Evolutionary conservation across 176 grass and related monocot genomes (phyloP), one percentile per base, ranked within the genome.

Genomic region (Oryza meridionalis): DNA sequence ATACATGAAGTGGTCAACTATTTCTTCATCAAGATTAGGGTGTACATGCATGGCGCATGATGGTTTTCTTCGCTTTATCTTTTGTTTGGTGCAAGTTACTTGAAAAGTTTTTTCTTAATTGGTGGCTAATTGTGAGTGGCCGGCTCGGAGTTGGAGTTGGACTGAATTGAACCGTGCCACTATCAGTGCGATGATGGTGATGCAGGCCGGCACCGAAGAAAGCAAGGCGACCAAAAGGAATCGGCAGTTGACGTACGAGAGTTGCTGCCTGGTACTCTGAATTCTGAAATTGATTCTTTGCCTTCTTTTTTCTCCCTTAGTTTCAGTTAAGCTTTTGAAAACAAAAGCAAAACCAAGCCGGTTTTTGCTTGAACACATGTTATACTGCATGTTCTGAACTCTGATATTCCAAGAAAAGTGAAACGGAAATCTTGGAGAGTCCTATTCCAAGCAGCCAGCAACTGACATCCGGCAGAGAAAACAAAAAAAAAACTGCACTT

Each of bases 81-180:
- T 86, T 86, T 90, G 83, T 85, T 89, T 21, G 72, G 82, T 85
- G 66, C 19, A 89, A 86, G 88, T 62, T 82, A 82, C 83, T 89
- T 70, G 47, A 85, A 85, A 64, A 43, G 58, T n/a, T 62, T 40
- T 40, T 62, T 62, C 21, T 68, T 32, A 55, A 44, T 77, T 45
- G 61, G 67, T 70, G 25, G 10, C 21, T 59, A 24, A 65, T 4
- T 67, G 78, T 53, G 64, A 71, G 13, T 53, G 78, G 72, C 31
- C 65, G 78, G 66, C 72, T 71, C 46, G 72, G 64, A 82, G 65
- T 77, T 72, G 80, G 86, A 11, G 33, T 68, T 73, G 69, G 69
- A 67, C 33, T 73, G 7, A 40, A 40, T 40, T 40, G 88, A 82
- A 59, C 88, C 78, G 88, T 82, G 88, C 66, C 86, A 81, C 46